These are phyloP conservation scores for Botrytis cinerea DNA, from an alignment of 2,329 filamentous ascomycete species.

Conservation along the genomic window DNA sequence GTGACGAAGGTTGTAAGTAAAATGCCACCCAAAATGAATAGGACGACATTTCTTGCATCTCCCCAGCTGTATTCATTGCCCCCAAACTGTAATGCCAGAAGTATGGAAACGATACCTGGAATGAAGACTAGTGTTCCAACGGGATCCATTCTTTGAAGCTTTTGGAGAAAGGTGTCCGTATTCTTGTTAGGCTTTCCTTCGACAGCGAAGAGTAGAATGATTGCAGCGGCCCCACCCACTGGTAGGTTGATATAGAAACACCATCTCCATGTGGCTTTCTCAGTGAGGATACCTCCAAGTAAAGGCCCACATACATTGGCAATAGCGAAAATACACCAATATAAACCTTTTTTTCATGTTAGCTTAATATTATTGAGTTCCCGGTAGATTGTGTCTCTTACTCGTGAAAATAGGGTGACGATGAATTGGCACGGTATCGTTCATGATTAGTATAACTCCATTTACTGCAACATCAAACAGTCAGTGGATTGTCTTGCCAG, in stretches of 20 bases:
- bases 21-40: slow-evolving; percentile 40
- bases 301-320: slow-evolving; percentile 36
- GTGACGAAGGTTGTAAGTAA: slow-evolving; percentile 38
- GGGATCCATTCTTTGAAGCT: slow-evolving; percentile 37
- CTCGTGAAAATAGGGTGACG: slow-evolving; percentile 25
- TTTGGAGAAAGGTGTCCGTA: slow-evolving; percentile 9
- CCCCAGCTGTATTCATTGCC: slow-evolving; percentile 40
- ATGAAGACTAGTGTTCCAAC: slow-evolving; percentile 43
- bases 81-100: slow-evolving; percentile 43
- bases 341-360: neutral
- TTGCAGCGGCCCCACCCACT: slow-evolving; percentile 9
- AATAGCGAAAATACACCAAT: slow-evolving; percentile 51
- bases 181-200: neutral
- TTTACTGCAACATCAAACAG: neutral
- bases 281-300: slow-evolving; percentile 40
- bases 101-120: slow-evolving; percentile 39
- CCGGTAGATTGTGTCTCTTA: neutral
- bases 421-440: slow-evolving; percentile 26
- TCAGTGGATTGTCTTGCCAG: neutral
- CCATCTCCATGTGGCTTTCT: slow-evolving; percentile 46
- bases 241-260: slow-evolving; percentile 31
- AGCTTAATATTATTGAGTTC: neutral
- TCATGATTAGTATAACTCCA: slow-evolving; percentile 37
- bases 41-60: slow-evolving; percentile 42
- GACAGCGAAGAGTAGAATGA: slow-evolving; percentile 18